These are phyloP conservation scores for Mollisiaceae sp. DNA, from an alignment of 2,329 filamentous ascomycete species.

Conservation along the genomic window DNA sequence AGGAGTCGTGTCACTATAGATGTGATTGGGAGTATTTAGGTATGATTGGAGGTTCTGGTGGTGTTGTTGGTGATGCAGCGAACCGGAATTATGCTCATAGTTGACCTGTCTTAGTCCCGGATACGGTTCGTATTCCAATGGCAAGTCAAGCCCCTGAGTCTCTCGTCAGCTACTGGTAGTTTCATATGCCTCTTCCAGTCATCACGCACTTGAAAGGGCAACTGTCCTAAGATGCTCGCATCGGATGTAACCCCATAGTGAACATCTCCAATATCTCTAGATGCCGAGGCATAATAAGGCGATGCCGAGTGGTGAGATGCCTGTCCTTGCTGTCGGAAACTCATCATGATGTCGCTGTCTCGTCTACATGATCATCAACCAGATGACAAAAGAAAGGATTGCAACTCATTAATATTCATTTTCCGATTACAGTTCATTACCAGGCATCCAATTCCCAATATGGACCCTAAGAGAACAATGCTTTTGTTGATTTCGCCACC, in stretches of 20 bases:
- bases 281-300: not conserved
- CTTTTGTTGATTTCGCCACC: not conserved
- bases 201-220: not conserved
- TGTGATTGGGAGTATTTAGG: not conserved
- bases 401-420: not conserved
- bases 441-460: too few relatives aligned
- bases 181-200: not conserved
- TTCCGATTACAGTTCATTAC: not conserved
- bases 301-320: not conserved
- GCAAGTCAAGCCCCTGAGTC: not conserved
- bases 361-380: not conserved
- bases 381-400: not conserved
- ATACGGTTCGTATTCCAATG: not conserved
- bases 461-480: too few relatives aligned
- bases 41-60: not conserved
- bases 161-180: slow-evolving; percentile 2
- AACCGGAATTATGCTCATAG: not conserved
- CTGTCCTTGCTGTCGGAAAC: not conserved
- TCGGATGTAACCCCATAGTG: not conserved
- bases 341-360: not conserved
- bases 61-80: not conserved
- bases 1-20: not conserved
- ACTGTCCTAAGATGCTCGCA: not conserved
- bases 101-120: not conserved
- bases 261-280: not conserved